Conservation (phyloP, 2,329 filamentous ascomycete species). For the Fusarium xyrophilum region DNA sequence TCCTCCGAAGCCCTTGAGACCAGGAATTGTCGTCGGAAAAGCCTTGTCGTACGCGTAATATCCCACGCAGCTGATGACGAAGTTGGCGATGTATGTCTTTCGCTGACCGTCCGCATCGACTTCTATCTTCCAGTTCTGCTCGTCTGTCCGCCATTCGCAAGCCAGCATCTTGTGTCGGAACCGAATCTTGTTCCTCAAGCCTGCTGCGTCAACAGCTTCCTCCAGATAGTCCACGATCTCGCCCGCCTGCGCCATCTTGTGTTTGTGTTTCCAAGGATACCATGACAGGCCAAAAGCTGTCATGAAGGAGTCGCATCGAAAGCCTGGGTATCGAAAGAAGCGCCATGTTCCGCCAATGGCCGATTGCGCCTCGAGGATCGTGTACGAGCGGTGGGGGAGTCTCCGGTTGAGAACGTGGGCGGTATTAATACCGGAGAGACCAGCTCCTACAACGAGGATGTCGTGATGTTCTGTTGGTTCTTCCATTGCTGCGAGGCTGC, state of each 20-base stretch:
- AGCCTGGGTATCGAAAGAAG: constrained; percentile 77
- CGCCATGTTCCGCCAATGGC: constrained; percentile 79
- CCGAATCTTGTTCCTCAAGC: constrained; percentile 62
- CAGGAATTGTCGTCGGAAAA: constrained; percentile 67
- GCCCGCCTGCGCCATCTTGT: constrained; percentile 58
- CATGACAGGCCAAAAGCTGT: constrained; percentile 71
- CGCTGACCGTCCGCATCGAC: constrained; percentile 46
- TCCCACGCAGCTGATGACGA: constrained; percentile 66
- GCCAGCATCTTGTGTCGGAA: constrained; percentile 57
- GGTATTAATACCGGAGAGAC: constrained; percentile 76
- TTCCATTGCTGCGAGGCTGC: constrained; percentile 20
- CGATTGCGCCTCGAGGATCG: constrained; percentile 71
- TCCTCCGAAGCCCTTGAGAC: constrained; percentile 71
- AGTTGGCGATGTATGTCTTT: constrained; percentile 53
- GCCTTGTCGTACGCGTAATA: constrained; percentile 78
- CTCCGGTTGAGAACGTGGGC: constrained; percentile 69
- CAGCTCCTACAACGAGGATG: constrained; percentile 72
- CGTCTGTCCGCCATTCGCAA: constrained; percentile 61
- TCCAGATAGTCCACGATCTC: constrained; percentile 63
- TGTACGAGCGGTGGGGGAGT: constrained; percentile 63
- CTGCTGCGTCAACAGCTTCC: constrained; percentile 57
- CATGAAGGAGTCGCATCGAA: constrained; percentile 71
- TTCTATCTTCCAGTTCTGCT: constrained; percentile 63
- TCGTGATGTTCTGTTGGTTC: constrained; percentile 49
- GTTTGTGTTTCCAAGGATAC: constrained; percentile 69